Evolutionary conservation across 2,329 filamentous ascomycete species (phyloP).

Genomic region (Beauveria sp.): DNA sequence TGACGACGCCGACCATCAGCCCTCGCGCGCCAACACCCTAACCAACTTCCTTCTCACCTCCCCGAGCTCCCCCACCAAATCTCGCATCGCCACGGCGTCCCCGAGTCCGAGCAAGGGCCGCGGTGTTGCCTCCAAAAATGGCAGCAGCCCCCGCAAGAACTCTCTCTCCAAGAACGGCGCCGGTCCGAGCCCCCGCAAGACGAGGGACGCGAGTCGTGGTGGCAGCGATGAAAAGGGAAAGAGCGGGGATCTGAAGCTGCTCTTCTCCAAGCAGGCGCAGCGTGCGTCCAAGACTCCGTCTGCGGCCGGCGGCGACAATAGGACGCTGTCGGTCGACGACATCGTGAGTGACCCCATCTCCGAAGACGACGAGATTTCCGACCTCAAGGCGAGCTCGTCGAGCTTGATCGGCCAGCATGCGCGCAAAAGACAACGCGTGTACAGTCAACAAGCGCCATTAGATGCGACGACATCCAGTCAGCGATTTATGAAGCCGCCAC

Average conservation of each 20-base stretch:
- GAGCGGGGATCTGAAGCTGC: conserved; percentile 47
- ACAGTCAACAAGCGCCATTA: conserved; percentile 17
- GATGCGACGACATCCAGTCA: conserved; percentile 34
- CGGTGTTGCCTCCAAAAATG: conserved; percentile 13
- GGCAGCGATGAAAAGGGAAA: conserved; percentile 40
- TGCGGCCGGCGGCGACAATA: conserved; percentile 20
- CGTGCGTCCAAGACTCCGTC: conserved; percentile 28
- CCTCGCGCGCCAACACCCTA: conserved; percentile 37
- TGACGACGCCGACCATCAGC: conserved; percentile 21
- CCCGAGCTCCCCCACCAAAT: conserved; percentile 33
- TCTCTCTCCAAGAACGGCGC: conserved; percentile 23
- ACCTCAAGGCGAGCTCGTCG: conserved; percentile 40
- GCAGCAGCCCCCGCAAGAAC: conserved; percentile 18
- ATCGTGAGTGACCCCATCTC: conserved; percentile 51
- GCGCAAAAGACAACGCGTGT: conserved; percentile 42
- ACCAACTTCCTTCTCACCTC: conserved; percentile 48
- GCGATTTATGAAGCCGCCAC: conserved; percentile 42
- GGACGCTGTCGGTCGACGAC: conserved; percentile 34
- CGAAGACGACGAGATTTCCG: conserved; percentile 50
- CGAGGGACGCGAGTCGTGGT: conserved; percentile 30
- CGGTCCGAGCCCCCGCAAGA: conserved; percentile 32
- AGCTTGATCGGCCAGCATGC: conserved; percentile 51
- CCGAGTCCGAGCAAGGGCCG: conserved; percentile 34
- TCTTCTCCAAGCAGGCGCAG: conserved; percentile 56
- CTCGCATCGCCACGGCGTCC: conserved; percentile 26